A percentile compares a stretch with the other conserved stretches of the same genome.
Evolutionary conservation across 2,329 filamentous ascomycete genomes (phyloP).

Genomic region (Purpureocillium takamizusanense): DNA sequence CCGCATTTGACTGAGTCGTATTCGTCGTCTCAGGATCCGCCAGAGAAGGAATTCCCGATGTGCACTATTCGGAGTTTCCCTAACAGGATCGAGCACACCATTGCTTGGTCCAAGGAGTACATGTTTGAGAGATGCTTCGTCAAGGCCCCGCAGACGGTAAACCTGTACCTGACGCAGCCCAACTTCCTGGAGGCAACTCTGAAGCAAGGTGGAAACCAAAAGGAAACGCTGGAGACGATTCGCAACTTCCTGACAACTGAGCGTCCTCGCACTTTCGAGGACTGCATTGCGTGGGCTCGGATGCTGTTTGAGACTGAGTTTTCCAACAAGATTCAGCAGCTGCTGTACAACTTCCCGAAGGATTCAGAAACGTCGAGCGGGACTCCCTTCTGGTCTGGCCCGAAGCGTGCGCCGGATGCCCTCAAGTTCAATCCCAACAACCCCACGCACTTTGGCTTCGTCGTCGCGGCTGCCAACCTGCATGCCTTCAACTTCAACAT

Average conservation of each 20-base stretch:
- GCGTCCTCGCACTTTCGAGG: conserved; percentile 85
- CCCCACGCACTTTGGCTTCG: conserved; percentile 77
- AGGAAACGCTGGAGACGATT: conserved; percentile 83
- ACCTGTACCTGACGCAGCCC: conserved; percentile 83
- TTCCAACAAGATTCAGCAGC: conserved; percentile 90
- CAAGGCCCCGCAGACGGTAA: conserved; percentile 87
- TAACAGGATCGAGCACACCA: conserved; percentile 97
- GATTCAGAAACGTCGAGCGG: conserved; percentile 82
- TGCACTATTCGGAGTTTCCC: conserved; percentile 96
- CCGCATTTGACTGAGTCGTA: conserved; percentile 92
- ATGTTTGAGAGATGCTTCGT: conserved; percentile 92
- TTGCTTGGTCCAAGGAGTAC: conserved; percentile 88
- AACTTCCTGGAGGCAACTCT: conserved; percentile 81
- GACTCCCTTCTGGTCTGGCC: conserved; percentile 94
- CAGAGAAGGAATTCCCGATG: conserved; percentile 98
- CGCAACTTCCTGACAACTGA: conserved; percentile 86
- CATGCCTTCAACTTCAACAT: conserved; percentile 98
- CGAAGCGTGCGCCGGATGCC: conserved; percentile 89
- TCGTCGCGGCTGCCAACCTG: conserved; percentile 81
- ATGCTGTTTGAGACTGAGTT: conserved; percentile 93
- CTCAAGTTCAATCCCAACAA: conserved; percentile 83
- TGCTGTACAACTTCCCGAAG: conserved; percentile 95
- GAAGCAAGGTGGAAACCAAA: conserved; percentile 92
- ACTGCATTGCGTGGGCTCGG: conserved; percentile 93
- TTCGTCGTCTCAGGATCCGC: conserved; percentile 88